Percentiles rank a stretch among this genome's conserved stretches.
These are phyloP conservation scores for Penicillium simplicissimum DNA, from an alignment of 495 filamentous ascomycete species.

Conservation along the genomic window DNA sequence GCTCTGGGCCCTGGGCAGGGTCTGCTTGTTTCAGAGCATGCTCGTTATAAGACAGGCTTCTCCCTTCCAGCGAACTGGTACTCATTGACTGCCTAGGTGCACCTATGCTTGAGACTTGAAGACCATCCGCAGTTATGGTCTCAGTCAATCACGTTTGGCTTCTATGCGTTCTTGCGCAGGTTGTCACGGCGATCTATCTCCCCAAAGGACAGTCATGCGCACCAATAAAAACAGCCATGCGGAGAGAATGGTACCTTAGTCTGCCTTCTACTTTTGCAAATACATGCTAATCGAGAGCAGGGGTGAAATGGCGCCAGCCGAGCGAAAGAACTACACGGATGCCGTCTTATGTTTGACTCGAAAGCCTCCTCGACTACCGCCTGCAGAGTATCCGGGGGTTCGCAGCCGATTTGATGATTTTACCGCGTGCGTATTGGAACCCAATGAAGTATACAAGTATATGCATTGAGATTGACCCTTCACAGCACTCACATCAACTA, in stretches of 20 bases:
- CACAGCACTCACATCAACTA: slow-evolving; percentile 51
- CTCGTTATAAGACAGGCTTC: neutral
- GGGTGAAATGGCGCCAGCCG: slow-evolving; percentile 37
- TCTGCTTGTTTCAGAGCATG: neutral
- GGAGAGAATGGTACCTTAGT: slow-evolving; percentile 8
- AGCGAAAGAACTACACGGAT: slow-evolving; percentile 47
- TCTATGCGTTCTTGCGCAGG: neutral
- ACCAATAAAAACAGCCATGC: neutral
- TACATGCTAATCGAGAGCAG: slow-evolving; percentile 21
- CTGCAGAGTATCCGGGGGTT: slow-evolving; percentile 50
- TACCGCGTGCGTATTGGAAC: slow-evolving; percentile 35
- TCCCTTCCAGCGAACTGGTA: neutral
- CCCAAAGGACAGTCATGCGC: neutral
- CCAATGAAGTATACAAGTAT: neutral
- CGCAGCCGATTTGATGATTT: slow-evolving; percentile 57
- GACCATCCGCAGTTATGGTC: neutral
- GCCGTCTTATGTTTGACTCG: slow-evolving; percentile 51
- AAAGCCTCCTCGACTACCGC: slow-evolving; percentile 41
- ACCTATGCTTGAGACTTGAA: neutral
- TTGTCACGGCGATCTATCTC: neutral
- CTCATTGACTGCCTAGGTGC: neutral
- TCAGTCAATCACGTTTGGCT: neutral
- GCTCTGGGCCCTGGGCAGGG: neutral
- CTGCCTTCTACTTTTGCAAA: neutral
- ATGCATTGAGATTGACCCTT: slow-evolving; percentile 8